These are phyloP conservation scores for Annona cherimola DNA, from an alignment of 164 flowering plant species.

Conservation along the genomic window DNA sequence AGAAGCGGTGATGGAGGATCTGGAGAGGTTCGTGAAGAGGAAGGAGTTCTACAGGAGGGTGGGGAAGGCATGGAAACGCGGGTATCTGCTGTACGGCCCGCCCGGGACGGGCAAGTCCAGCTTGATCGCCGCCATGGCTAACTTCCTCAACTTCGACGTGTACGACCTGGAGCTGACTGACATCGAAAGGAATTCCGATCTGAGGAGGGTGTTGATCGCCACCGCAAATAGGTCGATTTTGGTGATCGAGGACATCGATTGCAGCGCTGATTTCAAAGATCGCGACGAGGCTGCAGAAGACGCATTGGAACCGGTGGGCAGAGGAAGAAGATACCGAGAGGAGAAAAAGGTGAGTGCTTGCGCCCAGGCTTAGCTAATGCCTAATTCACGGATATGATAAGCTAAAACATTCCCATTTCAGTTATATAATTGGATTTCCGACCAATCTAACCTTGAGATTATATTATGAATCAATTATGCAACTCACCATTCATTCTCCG, in stretches of 20 bases:
- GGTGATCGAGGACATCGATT: conserved; percentile 59
- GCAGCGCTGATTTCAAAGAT: conserved; percentile 28
- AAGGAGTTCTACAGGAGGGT: conserved; percentile 52
- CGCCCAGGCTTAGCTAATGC: too few species aligned
- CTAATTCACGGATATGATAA: too few species aligned
- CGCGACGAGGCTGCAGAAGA: neutral
- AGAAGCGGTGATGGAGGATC: conserved; percentile 40
- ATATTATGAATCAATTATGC: too few species aligned
- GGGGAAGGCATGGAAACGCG: conserved; percentile 70
- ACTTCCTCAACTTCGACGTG: conserved; percentile 53
- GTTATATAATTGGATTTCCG: too few species aligned
- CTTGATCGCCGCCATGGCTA: conserved; percentile 73
- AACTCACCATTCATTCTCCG: too few species aligned
- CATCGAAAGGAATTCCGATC: conserved; percentile 46
- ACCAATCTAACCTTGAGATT: too few species aligned
- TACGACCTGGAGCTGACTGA: conserved; percentile 56
- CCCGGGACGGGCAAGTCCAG: conserved; percentile 81
- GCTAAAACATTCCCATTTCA: too few species aligned
- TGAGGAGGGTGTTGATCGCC: conserved; percentile 39
- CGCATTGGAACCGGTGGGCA: neutral
- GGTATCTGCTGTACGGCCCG: conserved; percentile 65
- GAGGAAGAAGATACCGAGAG: neutral
- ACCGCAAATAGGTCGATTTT: conserved; percentile 42
- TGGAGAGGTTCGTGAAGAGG: conserved; percentile 37
- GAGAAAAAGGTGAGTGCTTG: neutral